Evolutionary conservation across 2,329 filamentous ascomycete genomes (phyloP).

Genomic region (Phoma sp.): DNA sequence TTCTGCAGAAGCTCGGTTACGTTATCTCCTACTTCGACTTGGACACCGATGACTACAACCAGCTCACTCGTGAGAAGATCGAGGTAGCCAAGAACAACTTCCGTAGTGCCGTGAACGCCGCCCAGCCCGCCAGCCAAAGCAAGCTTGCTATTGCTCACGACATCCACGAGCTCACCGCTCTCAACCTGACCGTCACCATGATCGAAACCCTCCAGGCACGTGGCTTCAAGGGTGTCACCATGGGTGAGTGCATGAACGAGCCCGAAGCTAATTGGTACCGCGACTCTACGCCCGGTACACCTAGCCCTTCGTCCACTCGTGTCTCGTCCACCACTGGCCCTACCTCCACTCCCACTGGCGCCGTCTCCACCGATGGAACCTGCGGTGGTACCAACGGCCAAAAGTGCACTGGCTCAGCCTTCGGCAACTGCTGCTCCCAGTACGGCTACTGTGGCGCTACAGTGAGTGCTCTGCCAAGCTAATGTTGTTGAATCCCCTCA

Average conservation of each 20-base stretch:
- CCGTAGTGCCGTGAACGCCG: slow-evolving; percentile 50
- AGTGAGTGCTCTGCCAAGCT: neutral
- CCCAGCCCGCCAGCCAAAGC: slow-evolving; percentile 34
- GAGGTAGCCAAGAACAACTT: slow-evolving; percentile 49
- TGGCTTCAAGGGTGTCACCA: slow-evolving; percentile 54
- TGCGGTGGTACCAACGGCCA: slow-evolving; percentile 35
- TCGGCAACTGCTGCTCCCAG: slow-evolving; percentile 55
- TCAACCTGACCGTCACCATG: slow-evolving; percentile 54
- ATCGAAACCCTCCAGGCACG: slow-evolving; percentile 49
- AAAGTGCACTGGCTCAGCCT: slow-evolving; percentile 33
- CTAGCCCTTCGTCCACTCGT: slow-evolving; percentile 31
- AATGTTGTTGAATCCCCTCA: neutral
- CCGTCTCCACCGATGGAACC: slow-evolving; percentile 27
- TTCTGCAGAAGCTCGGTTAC: slow-evolving; percentile 59
- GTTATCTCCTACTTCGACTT: slow-evolving; percentile 68
- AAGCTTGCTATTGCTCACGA: slow-evolving; percentile 64
- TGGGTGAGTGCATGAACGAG: slow-evolving; percentile 59
- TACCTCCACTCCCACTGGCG: slow-evolving; percentile 29
- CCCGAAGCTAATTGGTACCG: slow-evolving; percentile 59
- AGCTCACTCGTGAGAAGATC: slow-evolving; percentile 39
- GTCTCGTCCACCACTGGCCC: slow-evolving; percentile 16
- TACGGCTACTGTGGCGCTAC: slow-evolving; percentile 51
- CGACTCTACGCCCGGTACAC: slow-evolving; percentile 43
- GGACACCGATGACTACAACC: slow-evolving; percentile 58
- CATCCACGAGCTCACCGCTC: slow-evolving; percentile 56